These are phyloP conservation scores for Termitomyces sp. DNA, from an alignment of 768 basidiomycete species.

Conservation along the genomic window DNA sequence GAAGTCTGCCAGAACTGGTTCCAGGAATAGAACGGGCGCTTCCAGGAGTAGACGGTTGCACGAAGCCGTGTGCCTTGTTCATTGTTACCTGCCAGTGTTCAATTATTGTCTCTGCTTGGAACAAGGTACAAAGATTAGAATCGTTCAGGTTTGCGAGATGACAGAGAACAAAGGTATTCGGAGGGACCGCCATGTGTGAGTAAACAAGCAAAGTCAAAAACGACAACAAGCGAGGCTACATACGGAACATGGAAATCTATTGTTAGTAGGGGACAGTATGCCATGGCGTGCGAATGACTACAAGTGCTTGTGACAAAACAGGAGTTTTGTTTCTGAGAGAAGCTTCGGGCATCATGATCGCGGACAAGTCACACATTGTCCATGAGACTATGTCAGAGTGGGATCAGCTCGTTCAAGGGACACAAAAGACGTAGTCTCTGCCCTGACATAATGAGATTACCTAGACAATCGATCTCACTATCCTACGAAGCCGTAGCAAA, in stretches of 20 bases:
- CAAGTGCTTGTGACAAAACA: neutral
- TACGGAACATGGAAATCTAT: neutral
- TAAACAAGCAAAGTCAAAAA: neutral
- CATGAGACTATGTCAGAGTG: neutral
- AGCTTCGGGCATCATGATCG: neutral
- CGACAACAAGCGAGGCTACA: neutral
- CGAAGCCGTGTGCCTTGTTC: neutral
- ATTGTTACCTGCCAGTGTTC: neutral
- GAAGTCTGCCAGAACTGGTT: neutral
- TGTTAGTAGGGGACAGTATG: no score
- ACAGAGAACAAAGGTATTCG: neutral
- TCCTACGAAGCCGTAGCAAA: no score
- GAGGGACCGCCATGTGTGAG: neutral
- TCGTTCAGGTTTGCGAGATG: neutral
- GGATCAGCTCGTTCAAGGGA: neutral
- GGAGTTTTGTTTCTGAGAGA: neutral
- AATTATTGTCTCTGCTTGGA: neutral
- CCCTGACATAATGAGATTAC: neutral
- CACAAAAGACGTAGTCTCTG: no score
- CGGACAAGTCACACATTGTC: neutral
- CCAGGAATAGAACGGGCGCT: neutral
- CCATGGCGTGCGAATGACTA: neutral
- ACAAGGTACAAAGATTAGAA: no score
- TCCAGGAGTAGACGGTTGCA: neutral
- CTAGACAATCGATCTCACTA: no score